Conservation (phyloP, 305 asterid species). For the Fraxinus greggii region DNA sequence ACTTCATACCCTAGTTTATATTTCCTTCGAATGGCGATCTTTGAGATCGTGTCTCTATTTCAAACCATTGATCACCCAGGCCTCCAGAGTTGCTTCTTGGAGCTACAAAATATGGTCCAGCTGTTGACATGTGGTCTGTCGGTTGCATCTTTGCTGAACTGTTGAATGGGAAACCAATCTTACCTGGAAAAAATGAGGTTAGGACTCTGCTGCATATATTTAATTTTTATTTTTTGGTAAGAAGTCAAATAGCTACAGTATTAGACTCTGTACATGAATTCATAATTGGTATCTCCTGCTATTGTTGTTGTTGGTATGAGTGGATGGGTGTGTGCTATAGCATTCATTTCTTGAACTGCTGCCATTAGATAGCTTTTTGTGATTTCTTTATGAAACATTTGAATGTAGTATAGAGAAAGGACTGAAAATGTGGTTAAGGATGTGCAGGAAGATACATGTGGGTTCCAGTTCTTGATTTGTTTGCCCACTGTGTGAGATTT, state of each 20-base stretch:
- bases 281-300: not conserved
- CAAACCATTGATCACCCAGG: conserved; percentile 38
- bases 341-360: not conserved
- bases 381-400: not conserved
- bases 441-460: not conserved
- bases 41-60: conserved; percentile 21
- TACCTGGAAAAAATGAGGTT: conserved; percentile 89
- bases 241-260: not conserved
- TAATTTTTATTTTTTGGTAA: not conserved
- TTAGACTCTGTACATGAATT: not conserved
- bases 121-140: conserved; percentile 99
- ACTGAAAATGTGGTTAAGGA: not conserved
- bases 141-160: conserved; percentile 98
- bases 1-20: not conserved
- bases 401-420: not conserved
- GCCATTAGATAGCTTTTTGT: not conserved
- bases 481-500: not conserved
- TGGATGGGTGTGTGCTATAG: not conserved
- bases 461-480: not conserved
- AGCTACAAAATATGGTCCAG: conserved; percentile 92
- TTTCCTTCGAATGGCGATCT: conserved; percentile 8
- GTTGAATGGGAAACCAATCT: conserved; percentile 77
- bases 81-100: conserved; percentile 98
- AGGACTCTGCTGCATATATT: conserved; percentile 21
- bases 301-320: not conserved